Percentiles rank a stretch among this genome's conserved stretches.
Conservation (phyloP, 1,139 yeast genomes). For the Diutina pseudorugosa region DNA sequence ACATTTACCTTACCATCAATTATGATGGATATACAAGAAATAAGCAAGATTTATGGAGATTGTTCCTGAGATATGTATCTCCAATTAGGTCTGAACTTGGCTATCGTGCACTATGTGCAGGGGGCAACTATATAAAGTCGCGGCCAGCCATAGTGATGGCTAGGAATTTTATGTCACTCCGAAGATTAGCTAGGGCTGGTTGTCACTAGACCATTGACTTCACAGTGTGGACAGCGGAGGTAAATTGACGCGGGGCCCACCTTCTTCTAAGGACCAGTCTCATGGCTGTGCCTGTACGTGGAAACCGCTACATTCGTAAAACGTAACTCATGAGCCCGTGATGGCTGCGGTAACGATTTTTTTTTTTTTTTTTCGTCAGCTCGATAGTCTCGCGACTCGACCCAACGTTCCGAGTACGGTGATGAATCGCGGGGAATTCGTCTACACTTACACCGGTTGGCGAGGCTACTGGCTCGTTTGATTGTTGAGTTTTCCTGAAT, state of each 20-base stretch:
- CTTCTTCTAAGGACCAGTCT: not conserved
- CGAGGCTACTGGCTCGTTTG: too few species aligned
- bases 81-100: not conserved
- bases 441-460: too few species aligned
- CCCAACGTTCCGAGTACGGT: not conserved
- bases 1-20: too few species aligned
- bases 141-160: not conserved
- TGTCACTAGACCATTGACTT: conserved; percentile 25
- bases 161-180: not conserved
- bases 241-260: conserved; percentile 15
- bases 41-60: too few species aligned
- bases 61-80: too few species aligned
- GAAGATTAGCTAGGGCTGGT: conserved; percentile 44
- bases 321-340: not conserved
- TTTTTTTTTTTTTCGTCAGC: not conserved
- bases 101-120: not conserved
- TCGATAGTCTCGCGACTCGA: not conserved
- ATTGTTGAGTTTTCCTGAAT: not conserved
- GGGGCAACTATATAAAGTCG: not conserved
- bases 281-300: not conserved
- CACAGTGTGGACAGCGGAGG: conserved; percentile 70
- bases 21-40: too few species aligned
- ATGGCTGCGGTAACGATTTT: not conserved
- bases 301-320: not conserved
- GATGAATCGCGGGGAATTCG: not conserved